These are phyloP conservation scores for Yarrowia sp. DNA, from an alignment of 805 yeast genomes.

Conservation along the genomic window DNA sequence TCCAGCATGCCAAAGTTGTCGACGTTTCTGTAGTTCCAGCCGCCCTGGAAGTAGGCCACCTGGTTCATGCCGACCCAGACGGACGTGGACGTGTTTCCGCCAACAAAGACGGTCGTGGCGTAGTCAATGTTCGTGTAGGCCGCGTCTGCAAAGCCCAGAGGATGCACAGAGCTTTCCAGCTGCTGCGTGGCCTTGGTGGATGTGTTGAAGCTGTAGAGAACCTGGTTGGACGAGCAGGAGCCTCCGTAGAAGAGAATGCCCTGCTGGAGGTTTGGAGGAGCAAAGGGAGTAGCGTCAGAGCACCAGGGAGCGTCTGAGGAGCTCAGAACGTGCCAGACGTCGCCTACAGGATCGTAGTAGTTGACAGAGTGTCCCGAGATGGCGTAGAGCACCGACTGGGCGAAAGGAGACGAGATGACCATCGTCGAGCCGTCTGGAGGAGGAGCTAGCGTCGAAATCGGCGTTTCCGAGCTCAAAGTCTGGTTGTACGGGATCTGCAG, in stretches of 20 bases:
- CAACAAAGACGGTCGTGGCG: neutral
- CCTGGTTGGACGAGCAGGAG: neutral
- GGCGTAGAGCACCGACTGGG: neutral
- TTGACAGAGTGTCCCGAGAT: neutral
- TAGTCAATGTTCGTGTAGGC: slow-evolving; percentile 9
- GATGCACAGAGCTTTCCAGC: neutral
- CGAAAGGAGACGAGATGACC: neutral
- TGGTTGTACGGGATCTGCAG: slow-evolving; percentile 15
- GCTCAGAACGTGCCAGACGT: neutral
- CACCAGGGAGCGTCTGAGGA: neutral
- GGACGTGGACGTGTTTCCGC: neutral
- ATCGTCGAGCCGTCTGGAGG: neutral
- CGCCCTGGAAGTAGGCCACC: slow-evolving; percentile 12
- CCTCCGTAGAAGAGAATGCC: slow-evolving; percentile 21
- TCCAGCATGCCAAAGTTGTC: neutral
- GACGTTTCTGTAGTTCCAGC: slow-evolving; percentile 21
- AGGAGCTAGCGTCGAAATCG: neutral
- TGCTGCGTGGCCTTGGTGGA: neutral
- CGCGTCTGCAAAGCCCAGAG: slow-evolving; percentile 5
- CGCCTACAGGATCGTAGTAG: slow-evolving; percentile 14
- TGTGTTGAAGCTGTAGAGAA: slow-evolving; percentile 1
- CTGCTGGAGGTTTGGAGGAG: neutral
- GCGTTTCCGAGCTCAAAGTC: neutral
- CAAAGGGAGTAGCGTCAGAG: neutral
- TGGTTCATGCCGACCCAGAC: slow-evolving; percentile 25